Evolutionary conservation across 441 rosid genomes (phyloP).

Genomic region (Pelargonium australe): DNA sequence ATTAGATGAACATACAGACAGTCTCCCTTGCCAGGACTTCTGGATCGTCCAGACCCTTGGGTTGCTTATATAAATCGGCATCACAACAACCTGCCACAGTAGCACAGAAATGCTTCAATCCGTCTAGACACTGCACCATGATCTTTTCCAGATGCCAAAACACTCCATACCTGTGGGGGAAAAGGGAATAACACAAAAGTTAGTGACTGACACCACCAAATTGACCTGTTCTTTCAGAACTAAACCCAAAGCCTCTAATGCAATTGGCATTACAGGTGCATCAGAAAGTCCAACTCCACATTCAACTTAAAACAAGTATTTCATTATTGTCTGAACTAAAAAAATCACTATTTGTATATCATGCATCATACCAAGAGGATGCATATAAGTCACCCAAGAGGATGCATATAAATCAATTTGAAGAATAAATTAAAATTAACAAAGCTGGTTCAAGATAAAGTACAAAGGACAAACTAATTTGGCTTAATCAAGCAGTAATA

Average conservation of each 20-base stretch:
- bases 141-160: constrained; percentile 52
- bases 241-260: background rate
- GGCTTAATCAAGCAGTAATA: background rate
- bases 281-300: background rate
- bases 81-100: constrained; percentile 68
- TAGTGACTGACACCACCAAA: background rate
- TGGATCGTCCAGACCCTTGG: constrained; percentile 85
- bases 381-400: background rate
- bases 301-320: background rate
- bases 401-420: background rate
- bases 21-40: constrained; percentile 94
- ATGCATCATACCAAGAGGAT: background rate
- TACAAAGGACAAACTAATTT: background rate
- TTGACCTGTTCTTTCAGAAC: background rate
- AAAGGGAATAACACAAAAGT: constrained; percentile 1
- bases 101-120: constrained; percentile 50
- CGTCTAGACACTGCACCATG: constrained; percentile 90
- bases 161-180: constrained; percentile 59
- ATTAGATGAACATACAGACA: constrained; percentile 55
- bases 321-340: background rate
- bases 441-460: background rate
- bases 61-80: constrained; percentile 59
- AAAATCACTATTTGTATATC: background rate
- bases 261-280: background rate
- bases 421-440: background rate